Conservation (phyloP, 768 basidiomycete genomes). For the Lactifluus volemus region DNA sequence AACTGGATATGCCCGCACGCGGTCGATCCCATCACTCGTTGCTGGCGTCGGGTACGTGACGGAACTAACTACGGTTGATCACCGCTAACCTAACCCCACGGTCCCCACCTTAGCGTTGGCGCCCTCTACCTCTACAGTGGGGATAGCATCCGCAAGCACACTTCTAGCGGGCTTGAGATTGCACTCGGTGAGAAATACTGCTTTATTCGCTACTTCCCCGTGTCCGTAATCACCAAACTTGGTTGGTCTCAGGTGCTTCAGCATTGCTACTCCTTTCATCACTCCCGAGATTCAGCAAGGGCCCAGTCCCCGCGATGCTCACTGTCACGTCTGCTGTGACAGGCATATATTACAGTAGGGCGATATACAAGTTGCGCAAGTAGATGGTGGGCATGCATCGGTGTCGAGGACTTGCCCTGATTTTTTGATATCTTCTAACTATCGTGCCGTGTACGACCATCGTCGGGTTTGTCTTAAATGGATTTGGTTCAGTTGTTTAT, state of each 20-base stretch:
- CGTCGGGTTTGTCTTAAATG: neutral
- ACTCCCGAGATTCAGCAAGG: conserved; percentile 56
- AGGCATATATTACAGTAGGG: conserved; percentile 52
- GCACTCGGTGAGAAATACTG: conserved; percentile 49
- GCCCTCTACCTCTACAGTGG: conserved; percentile 74
- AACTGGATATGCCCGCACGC: conserved; percentile 60
- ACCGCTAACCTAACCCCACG: neutral
- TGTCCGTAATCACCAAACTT: neutral
- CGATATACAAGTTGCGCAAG: conserved; percentile 14
- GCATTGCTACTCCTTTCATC: conserved; percentile 65
- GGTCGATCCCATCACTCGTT: conserved; percentile 74
- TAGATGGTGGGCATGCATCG: neutral
- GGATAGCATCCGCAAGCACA: conserved; percentile 63
- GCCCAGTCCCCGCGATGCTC: conserved; percentile 56
- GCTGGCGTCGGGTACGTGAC: conserved; percentile 65
- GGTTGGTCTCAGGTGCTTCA: conserved; percentile 43
- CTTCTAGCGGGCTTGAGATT: conserved; percentile 64
- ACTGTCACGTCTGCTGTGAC: conserved; percentile 49
- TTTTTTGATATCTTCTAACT: neutral
- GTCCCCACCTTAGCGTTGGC: conserved; percentile 47
- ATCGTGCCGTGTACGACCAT: conserved; percentile 4
- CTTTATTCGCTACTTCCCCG: neutral
- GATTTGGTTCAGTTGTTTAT: neutral
- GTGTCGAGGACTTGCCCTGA: neutral
- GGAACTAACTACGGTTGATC: neutral